Evolutionary conservation across 192 early-diverging fungal species (phyloP).

Genomic region (Coemansia sp.): DNA sequence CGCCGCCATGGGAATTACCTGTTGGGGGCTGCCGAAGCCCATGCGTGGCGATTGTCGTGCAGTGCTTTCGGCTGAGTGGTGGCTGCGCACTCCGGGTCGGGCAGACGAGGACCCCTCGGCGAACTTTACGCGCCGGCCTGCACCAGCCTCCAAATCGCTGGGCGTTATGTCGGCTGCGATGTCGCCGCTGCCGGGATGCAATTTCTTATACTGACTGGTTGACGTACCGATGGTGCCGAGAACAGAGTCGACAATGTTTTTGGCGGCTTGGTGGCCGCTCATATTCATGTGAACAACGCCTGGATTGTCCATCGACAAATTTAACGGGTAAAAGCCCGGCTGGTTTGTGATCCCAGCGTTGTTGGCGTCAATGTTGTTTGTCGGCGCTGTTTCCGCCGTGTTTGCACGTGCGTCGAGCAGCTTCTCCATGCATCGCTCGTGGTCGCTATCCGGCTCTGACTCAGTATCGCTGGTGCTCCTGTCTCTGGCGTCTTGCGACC

Average conservation of each 20-base stretch:
- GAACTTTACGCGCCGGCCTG: constrained; percentile 1
- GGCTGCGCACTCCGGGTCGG: background rate
- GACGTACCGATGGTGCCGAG: constrained; percentile 42
- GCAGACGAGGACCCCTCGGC: background rate
- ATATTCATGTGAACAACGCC: constrained; percentile 52
- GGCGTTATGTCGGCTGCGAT: constrained; percentile 14
- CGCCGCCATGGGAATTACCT: constrained; percentile 10
- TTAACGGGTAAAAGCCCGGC: constrained; percentile 43
- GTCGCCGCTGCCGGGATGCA: background rate
- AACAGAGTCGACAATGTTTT: constrained; percentile 49
- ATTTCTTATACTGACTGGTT: constrained; percentile 7
- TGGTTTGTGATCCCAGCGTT: constrained; percentile 41
- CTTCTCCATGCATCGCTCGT: constrained; percentile 42
- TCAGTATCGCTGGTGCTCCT: constrained; percentile 13
- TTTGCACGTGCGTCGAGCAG: constrained; percentile 40
- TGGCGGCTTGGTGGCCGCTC: constrained; percentile 46
- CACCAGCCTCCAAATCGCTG: constrained; percentile 38
- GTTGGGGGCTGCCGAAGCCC: background rate
- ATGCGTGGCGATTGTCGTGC: background rate
- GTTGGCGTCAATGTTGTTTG: constrained; percentile 46
- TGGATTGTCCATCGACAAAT: constrained; percentile 45
- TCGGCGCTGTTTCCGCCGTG: constrained; percentile 22
- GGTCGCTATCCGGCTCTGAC: constrained; percentile 24
- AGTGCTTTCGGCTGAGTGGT: background rate
- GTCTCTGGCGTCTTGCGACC: constrained; percentile 22